Conservation (phyloP, 192 early-diverging fungal species). For the Anaeromyces robustus region DNA sequence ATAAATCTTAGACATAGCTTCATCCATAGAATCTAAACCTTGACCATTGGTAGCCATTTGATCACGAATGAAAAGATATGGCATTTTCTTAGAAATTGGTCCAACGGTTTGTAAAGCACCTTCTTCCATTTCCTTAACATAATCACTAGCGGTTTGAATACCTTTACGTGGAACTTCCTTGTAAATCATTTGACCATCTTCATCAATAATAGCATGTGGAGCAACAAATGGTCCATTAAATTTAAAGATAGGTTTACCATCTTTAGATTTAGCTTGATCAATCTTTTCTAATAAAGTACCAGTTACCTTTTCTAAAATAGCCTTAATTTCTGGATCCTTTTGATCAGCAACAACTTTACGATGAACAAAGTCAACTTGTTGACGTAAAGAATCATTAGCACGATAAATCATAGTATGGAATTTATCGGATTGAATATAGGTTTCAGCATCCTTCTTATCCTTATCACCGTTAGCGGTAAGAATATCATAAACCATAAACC, state of each 20-base stretch:
- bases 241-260: background rate
- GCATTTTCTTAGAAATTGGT: background rate
- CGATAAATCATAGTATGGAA: background rate
- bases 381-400: background rate
- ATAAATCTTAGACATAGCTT: constrained; percentile 62
- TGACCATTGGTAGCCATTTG: background rate
- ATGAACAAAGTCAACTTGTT: constrained; percentile 27
- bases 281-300: background rate
- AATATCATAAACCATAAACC: constrained; percentile 78
- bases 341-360: constrained; percentile 71
- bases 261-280: background rate
- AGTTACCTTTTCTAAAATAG: background rate
- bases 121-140: constrained; percentile 67
- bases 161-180: constrained; percentile 66
- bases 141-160: constrained; percentile 76
- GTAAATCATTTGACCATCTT: constrained; percentile 70
- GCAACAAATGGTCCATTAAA: constrained; percentile 5
- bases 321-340: background rate
- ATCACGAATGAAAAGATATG: background rate
- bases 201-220: constrained; percentile 62
- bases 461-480: too few species aligned
- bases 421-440: background rate
- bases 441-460: background rate
- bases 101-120: constrained; percentile 14
- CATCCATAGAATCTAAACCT: constrained; percentile 6